Evolutionary conservation across 306 rosid species (phyloP).

Genomic region (Ochetophila trinervis): DNA sequence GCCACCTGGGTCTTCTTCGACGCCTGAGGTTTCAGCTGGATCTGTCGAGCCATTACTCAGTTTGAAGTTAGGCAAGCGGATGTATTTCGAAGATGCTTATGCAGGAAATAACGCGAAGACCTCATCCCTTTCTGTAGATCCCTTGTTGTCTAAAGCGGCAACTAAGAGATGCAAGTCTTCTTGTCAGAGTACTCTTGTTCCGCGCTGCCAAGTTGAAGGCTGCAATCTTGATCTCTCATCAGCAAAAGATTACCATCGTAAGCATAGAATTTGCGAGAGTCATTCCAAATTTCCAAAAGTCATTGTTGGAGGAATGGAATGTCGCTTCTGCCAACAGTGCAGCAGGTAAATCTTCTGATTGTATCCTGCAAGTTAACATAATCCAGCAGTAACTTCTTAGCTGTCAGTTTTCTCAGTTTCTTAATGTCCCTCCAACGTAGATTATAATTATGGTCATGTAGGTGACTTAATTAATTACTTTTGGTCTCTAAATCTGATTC

Average conservation of each 20-base stretch:
- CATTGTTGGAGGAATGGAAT: slow-evolving; percentile 59
- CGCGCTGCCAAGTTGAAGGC: slow-evolving; percentile 88
- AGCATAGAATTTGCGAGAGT: slow-evolving; percentile 72
- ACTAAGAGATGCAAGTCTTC: slow-evolving; percentile 50
- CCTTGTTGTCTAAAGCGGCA: slow-evolving; percentile 26
- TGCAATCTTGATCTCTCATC: slow-evolving; percentile 76
- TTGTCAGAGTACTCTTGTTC: slow-evolving; percentile 33
- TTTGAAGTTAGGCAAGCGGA: slow-evolving; percentile 83
- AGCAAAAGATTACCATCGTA: slow-evolving; percentile 86
- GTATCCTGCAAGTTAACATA: slow-evolving; percentile 5
- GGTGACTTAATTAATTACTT: not conserved
- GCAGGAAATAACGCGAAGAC: slow-evolving; percentile 48
- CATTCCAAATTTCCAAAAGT: slow-evolving; percentile 89
- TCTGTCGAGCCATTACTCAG: slow-evolving; percentile 79
- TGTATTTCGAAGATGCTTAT: slow-evolving; percentile 68
- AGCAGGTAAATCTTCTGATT: slow-evolving; percentile 64
- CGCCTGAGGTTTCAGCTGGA: slow-evolving; percentile 50
- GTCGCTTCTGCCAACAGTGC: slow-evolving; percentile 95
- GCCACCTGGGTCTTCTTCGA: slow-evolving; percentile 39
- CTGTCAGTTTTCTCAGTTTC: not conserved
- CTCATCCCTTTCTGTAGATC: slow-evolving; percentile 35
- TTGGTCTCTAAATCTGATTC: not conserved
- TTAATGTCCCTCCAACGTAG: not conserved
- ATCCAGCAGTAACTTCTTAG: slow-evolving; percentile 8
- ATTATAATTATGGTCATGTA: not conserved